Percentiles rank a stretch among this genome's conserved stretches.
These are phyloP conservation scores for Fusarium poae DNA, from an alignment of 2,329 filamentous ascomycete species.

Conservation along the genomic window DNA sequence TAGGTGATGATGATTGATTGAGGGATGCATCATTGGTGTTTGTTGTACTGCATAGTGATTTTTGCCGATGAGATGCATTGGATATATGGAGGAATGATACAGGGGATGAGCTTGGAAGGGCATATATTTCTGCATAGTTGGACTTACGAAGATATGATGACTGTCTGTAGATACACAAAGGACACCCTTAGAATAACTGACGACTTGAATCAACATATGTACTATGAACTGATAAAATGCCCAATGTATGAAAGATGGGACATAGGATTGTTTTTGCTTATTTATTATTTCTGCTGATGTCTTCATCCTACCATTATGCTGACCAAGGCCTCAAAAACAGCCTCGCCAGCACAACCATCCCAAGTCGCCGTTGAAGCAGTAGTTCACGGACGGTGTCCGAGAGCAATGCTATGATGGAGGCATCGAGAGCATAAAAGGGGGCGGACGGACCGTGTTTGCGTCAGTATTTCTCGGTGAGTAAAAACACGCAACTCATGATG, in stretches of 20 bases:
- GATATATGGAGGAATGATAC: slow-evolving; percentile 3
- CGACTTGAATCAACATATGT: not conserved
- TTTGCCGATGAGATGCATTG: slow-evolving; percentile 28
- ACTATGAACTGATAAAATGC: not conserved
- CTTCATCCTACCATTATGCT: not conserved
- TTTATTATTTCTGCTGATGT: not conserved
- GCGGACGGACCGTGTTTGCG: slow-evolving; percentile 33
- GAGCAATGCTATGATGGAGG: not conserved
- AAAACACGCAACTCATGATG: slow-evolving; percentile 21
- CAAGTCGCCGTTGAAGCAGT: not conserved
- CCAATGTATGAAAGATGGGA: slow-evolving; percentile 38
- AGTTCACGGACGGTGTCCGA: not conserved
- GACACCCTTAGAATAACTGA: slow-evolving; percentile 35
- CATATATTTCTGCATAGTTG: slow-evolving; percentile 22
- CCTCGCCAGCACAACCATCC: not conserved
- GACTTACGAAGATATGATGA: slow-evolving; percentile 33
- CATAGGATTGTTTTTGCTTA: not conserved
- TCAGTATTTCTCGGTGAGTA: slow-evolving; percentile 40
- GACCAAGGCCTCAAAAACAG: not conserved
- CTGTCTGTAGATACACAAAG: slow-evolving; percentile 33
- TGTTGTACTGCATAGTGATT: not conserved
- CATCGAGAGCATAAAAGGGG: slow-evolving; percentile 30
- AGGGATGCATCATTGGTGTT: slow-evolving; percentile 23
- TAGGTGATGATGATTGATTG: slow-evolving; percentile 58
- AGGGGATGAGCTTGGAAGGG: slow-evolving; percentile 1